phyloP scores from a whole-genome alignment of 1,284 basidiomycete genomes.

The Ceratobasidium papillatum region DNA sequence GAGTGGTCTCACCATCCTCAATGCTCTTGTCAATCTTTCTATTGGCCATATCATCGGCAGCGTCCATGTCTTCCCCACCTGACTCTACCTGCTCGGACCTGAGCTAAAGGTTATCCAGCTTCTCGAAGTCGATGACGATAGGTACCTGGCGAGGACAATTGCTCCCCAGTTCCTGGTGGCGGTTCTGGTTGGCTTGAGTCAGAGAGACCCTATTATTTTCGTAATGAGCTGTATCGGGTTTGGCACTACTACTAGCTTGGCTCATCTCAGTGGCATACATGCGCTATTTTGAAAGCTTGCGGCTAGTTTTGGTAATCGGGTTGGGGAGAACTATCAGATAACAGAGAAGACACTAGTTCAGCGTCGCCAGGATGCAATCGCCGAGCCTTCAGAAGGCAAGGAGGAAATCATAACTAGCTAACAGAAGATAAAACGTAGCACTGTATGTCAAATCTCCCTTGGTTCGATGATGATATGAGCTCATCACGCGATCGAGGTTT shows the following conservation, averaged over 20 bases:
- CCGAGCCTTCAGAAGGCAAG: no score
- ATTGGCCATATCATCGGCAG: neutral
- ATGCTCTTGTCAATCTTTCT: neutral
- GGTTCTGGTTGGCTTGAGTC: neutral
- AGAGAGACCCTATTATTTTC: neutral
- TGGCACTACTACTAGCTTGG: neutral
- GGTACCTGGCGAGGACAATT: neutral
- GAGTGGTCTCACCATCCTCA: neutral
- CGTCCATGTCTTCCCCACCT: neutral
- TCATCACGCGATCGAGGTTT: no score
- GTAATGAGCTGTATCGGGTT: neutral
- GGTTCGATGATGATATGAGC: no score
- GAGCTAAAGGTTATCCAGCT: neutral
- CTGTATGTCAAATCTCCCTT: no score
- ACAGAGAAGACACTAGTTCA: no score
- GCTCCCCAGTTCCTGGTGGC: neutral
- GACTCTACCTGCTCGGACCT: neutral
- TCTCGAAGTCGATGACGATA: neutral
- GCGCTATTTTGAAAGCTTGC: neutral
- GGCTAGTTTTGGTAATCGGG: neutral
- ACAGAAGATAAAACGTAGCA: no score
- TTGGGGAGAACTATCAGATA: no score
- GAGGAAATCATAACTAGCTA: no score
- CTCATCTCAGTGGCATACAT: neutral
- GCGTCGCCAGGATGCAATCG: no score